These are phyloP conservation scores for Acacia melanoxylon DNA, from an alignment of 306 rosid genomes.

Conservation along the genomic window DNA sequence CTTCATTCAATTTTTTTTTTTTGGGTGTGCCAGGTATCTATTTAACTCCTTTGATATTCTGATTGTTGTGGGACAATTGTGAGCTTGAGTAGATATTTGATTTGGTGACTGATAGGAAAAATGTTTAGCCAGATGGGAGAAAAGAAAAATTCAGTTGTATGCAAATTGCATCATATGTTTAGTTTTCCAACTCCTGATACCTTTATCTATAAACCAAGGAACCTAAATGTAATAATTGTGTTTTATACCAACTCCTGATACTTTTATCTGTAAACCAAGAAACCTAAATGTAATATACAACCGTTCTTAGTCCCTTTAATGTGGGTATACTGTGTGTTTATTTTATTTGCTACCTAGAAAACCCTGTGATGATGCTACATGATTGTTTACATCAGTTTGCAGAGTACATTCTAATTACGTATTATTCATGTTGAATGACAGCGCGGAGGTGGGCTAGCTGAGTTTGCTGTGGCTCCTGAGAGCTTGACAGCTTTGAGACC, in stretches of 20 bases:
- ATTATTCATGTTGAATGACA: constrained; percentile 35
- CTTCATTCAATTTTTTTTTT: neutral
- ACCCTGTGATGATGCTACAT: neutral
- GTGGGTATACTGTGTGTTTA: neutral
- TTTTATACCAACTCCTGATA: neutral
- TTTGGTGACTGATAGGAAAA: neutral
- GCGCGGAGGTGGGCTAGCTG: constrained; percentile 77
- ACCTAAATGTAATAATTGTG: neutral
- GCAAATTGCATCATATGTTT: neutral
- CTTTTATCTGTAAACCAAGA: neutral
- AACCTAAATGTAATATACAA: neutral
- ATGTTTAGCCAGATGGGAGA: neutral
- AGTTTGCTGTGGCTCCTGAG: constrained; percentile 49
- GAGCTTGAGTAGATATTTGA: neutral
- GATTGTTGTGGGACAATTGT: neutral
- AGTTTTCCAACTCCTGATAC: neutral
- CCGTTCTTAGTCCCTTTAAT: neutral
- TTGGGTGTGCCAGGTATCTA: neutral
- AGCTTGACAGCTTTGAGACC: constrained; percentile 54
- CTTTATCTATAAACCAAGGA: neutral
- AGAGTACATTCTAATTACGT: neutral
- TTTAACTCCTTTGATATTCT: neutral
- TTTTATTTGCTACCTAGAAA: constrained; percentile 1
- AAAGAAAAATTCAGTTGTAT: neutral
- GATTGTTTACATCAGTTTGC: neutral